Conservation (phyloP, 306 rosid species). For the Luffa aegyptiaca region DNA sequence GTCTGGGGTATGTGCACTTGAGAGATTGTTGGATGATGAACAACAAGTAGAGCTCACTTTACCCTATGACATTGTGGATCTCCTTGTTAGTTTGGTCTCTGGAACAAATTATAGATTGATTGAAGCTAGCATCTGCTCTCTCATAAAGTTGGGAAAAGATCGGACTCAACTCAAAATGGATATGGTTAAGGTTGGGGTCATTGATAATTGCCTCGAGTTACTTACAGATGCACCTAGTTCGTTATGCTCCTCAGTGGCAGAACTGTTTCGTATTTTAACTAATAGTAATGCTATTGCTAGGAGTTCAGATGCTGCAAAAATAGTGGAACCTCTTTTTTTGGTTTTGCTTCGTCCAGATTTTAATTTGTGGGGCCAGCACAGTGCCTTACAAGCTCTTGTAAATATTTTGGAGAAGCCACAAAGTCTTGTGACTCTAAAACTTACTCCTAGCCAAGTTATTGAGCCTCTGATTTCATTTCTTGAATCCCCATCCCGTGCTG, state of each 20-base stretch:
- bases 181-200: constrained; percentile 79
- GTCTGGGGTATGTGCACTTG: constrained; percentile 84
- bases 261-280: constrained; percentile 87
- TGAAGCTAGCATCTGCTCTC: constrained; percentile 70
- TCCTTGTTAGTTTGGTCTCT: constrained; percentile 75
- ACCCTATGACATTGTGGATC: constrained; percentile 58
- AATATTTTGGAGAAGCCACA: constrained; percentile 98
- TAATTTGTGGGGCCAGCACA: constrained; percentile 94
- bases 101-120: constrained; percentile 65
- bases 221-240: constrained; percentile 77
- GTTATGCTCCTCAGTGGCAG: constrained; percentile 82
- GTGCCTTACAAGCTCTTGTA: constrained; percentile 96
- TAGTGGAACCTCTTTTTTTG: constrained; percentile 90
- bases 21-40: constrained; percentile 83
- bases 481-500: constrained; percentile 88
- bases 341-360: constrained; percentile 77
- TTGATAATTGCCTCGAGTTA: constrained; percentile 66
- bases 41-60: constrained; percentile 73
- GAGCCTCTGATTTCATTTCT: constrained; percentile 85
- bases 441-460: constrained; percentile 92
- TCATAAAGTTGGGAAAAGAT: constrained; percentile 84
- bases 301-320: constrained; percentile 78
- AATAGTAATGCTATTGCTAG: constrained; percentile 85
- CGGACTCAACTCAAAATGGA: constrained; percentile 67
- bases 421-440: constrained; percentile 78